Base-by-base conservation (phyloP, 371 early-diverging fungal genomes). In the Dinochytrium kinnereticum region DNA sequence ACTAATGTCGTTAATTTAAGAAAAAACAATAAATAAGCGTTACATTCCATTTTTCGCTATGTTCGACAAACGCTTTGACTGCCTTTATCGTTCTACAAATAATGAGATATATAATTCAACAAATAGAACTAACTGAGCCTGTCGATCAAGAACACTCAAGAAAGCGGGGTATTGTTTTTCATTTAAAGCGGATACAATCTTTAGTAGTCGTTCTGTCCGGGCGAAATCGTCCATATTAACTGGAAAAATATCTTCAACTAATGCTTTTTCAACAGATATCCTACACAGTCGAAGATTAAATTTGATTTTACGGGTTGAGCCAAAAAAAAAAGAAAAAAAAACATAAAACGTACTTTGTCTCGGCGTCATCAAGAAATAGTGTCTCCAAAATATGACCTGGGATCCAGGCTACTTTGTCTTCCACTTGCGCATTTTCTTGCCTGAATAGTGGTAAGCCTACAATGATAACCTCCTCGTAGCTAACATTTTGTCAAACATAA, bases 301-400 rank as follows among this genome's bases (percentile, higher is more conserved):
- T 64, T 66, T 53, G 30, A 40, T n/a, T 50, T 51, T 5, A 34
- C 5, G 51, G 50, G 15, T 30, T 30, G n/a, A 65, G n/a, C n/a
- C n/a, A n/a, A 36, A 13, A 36, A 5, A 7, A 36, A 38, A n/a
- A 34, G 40, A 64, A 2, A 21, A n/a, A 34, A 24, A 30, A 19
- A 37, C 3, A 3, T 24, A 64, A 2, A 5, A 71, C 89, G 80
- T 83, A 91, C 91, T 81, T 88, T 7, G 90, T 86, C 26, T 95
- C 91, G 0, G 84, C 70, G 64, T 95, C 95, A 73, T 94, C 93
- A 34, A 93, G 80, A 76, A 95, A 98, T 28, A 94, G 78, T 38
- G 90, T 83, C 59, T 91, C 90, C 30, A 96, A 74, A 13, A 98
- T 69, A 36, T 80, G 83, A 15, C 90, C 87, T 1, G 96, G 95